phyloP scores from a whole-genome alignment of 164 flowering plant genomes.

The Cinnamomum micranthum region DNA sequence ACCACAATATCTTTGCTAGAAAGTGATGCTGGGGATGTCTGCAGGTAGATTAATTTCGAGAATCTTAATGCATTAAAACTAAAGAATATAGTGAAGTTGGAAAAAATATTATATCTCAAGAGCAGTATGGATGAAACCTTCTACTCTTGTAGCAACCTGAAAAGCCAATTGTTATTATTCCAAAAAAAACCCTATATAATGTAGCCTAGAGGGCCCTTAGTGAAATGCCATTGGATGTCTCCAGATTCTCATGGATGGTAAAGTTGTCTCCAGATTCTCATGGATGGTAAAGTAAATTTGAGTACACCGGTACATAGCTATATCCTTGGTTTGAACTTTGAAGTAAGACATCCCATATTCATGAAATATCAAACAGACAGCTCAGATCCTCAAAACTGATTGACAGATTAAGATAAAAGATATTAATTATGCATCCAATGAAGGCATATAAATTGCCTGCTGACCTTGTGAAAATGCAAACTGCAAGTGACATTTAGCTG shows the following conservation, averaged over 20 bases:
- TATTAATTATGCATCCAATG: not conserved
- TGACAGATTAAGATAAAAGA: not conserved
- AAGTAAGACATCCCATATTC: not conserved
- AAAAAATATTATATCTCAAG: not conserved
- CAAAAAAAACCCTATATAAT: not conserved
- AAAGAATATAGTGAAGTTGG: not conserved
- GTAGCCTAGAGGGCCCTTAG: not conserved
- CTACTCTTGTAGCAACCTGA: not conserved
- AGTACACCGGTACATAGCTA: not conserved
- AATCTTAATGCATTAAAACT: not conserved
- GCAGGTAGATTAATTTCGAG: conserved; percentile 23
- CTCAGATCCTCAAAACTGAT: conserved; percentile 1
- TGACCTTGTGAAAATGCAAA: conserved; percentile 78
- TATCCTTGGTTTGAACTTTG: not conserved
- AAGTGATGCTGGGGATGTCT: conserved; percentile 72
- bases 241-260: not conserved
- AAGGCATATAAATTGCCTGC: not conserved
- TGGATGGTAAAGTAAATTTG: not conserved
- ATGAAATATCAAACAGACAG: not conserved
- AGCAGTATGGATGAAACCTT: not conserved
- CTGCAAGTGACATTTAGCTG: conserved; percentile 70
- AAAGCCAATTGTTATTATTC: not conserved
- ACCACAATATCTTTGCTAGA: conserved; percentile 58
- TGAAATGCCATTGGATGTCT: not conserved
- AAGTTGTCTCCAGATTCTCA: no score